Percentiles rank a stretch among this genome's conserved stretches.
These are phyloP conservation scores for Suillus clintonianus DNA, from an alignment of 768 basidiomycete species.

Conservation along the genomic window DNA sequence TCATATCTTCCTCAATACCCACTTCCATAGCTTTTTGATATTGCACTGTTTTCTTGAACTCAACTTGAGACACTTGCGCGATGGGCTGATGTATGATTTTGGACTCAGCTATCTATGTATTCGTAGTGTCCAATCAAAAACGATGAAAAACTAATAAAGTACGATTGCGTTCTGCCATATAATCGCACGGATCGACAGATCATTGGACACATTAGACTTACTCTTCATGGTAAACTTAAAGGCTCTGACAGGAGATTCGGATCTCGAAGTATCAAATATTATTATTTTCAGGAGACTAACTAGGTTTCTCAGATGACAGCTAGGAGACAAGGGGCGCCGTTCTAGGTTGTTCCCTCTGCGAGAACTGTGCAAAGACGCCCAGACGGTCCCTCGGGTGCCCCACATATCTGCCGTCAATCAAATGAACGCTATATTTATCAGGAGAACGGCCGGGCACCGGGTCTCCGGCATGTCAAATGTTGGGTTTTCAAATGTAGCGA, in stretches of 20 bases:
- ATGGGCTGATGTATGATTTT: neutral
- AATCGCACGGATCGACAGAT: neutral
- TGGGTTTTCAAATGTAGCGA: neutral
- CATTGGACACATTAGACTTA: neutral
- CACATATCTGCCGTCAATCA: constrained; percentile 4
- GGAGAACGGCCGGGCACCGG: neutral
- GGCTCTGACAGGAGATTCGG: neutral
- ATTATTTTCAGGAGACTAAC: neutral
- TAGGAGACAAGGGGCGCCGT: constrained; percentile 5
- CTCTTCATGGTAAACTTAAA: neutral
- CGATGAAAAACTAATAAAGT: too few species aligned
- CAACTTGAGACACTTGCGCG: neutral
- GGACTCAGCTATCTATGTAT: neutral
- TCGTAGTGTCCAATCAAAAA: neutral
- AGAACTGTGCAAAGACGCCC: too few species aligned
- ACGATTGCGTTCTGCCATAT: too few species aligned
- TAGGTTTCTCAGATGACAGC: neutral
- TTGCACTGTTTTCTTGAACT: neutral
- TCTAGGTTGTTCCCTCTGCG: neutral
- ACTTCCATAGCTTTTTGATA: neutral
- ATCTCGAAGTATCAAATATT: neutral
- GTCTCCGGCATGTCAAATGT: neutral
- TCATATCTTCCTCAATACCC: constrained; percentile 12
- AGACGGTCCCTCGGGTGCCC: neutral
- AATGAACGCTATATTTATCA: constrained; percentile 3